Evolutionary conservation across 768 basidiomycete species (phyloP).

Genomic region (Lactarius akahatsu): DNA sequence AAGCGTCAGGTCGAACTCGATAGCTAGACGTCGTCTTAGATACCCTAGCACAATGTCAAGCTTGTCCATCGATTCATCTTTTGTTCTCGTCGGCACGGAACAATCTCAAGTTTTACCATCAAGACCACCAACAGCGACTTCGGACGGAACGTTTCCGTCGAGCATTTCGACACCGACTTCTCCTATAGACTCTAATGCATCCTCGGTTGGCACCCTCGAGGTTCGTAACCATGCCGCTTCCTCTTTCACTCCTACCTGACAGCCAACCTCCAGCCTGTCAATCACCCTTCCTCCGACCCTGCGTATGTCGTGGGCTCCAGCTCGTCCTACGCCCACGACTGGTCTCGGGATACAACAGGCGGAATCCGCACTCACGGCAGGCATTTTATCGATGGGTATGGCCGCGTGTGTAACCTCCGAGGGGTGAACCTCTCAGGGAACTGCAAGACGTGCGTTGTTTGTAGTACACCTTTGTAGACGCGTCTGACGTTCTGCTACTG

Average conservation of each 20-base stretch:
- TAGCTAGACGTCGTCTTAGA: not conserved
- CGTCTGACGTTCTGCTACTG: constrained; percentile 15
- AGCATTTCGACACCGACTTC: constrained; percentile 25
- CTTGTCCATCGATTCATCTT: constrained; percentile 17
- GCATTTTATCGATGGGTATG: constrained; percentile 78
- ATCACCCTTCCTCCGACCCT: constrained; percentile 49
- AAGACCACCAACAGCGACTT: constrained; percentile 17
- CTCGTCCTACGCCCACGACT: constrained; percentile 68
- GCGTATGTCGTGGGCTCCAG: constrained; percentile 49
- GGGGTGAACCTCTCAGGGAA: constrained; percentile 86
- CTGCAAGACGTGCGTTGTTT: constrained; percentile 67
- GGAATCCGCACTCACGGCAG: constrained; percentile 65
- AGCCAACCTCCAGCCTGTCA: constrained; percentile 17
- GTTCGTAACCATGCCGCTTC: not conserved
- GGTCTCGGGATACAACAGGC: constrained; percentile 58
- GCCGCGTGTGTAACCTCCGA: constrained; percentile 75
- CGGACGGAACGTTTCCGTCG: constrained; percentile 22
- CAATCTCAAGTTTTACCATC: constrained; percentile 19
- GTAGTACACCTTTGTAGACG: constrained; percentile 6
- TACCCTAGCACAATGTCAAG: constrained; percentile 8
- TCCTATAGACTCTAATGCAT: constrained; percentile 21
- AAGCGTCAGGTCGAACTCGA: not conserved
- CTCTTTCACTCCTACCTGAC: not conserved
- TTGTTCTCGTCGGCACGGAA: constrained; percentile 16
- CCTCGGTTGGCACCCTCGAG: constrained; percentile 15